A percentile compares a stretch with the other conserved stretches of the same genome.
Conservation (phyloP, 768 basidiomycete species). For the Collybia mongolica region DNA sequence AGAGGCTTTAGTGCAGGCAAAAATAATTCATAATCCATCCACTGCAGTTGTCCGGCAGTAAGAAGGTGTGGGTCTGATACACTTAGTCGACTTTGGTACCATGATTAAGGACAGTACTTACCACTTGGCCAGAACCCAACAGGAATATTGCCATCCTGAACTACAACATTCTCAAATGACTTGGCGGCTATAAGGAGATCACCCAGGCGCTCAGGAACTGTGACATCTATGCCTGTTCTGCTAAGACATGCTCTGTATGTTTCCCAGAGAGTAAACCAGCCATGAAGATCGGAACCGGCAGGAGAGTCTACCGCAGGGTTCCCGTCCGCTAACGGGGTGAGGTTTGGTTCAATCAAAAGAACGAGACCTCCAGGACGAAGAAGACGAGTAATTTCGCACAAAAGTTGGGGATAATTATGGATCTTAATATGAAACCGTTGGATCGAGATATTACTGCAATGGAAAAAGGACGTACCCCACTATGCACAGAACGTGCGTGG, state of each 20-base stretch:
- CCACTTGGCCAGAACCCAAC: constrained; percentile 72
- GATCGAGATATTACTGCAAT: constrained; percentile 7
- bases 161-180: constrained; percentile 55
- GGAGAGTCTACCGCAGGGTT: constrained; percentile 31
- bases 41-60: constrained; percentile 68
- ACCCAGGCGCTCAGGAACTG: constrained; percentile 54
- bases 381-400: constrained; percentile 62
- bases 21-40: constrained; percentile 71
- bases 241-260: constrained; percentile 56
- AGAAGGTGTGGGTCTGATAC: constrained; percentile 52
- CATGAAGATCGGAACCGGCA: constrained; percentile 36
- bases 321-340: constrained; percentile 47
- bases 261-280: constrained; percentile 67
- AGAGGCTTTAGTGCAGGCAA: constrained; percentile 63
- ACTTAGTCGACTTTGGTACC: constrained; percentile 7
- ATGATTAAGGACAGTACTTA: constrained; percentile 20
- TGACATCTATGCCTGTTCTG: constrained; percentile 51
- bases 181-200: constrained; percentile 46
- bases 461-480: constrained; percentile 47
- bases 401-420: constrained; percentile 56
- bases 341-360: constrained; percentile 63
- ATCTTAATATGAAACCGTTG: constrained; percentile 40
- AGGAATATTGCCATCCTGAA: constrained; percentile 59
- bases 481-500: constrained; percentile 68
- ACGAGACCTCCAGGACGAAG: constrained; percentile 71